Base-by-base conservation (phyloP, 2,329 filamentous ascomycete genomes). In the Apiospora koreana region DNA sequence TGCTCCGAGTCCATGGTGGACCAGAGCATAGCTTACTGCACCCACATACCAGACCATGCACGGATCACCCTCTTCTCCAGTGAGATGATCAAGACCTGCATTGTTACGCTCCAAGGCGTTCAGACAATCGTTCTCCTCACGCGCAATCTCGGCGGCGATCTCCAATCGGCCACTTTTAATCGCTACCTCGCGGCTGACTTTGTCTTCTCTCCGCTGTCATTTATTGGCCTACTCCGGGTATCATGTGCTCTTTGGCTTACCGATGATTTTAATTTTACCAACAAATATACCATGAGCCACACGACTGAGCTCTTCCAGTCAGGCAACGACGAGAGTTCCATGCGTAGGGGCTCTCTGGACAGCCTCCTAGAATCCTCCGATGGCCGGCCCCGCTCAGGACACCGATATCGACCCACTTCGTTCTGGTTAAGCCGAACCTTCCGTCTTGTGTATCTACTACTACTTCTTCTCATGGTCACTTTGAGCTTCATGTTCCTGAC, bases 1-100 rank as follows among this genome's bases (percentile, higher is more conserved):
- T 80, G 79, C 5, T 76, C 74, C 14, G 77, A 81, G 68, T 71
- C 72, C 8, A 77, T 79, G 73, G 70, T 77, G 48, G 38, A 38
- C 2, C 69, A 35, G 7, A 73, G 70, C 38, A 38, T 68, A 6
- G 69, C 67, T 1, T 70, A 73, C 41, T 74, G 72, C 43, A 74
- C 71, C 1, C 71, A 62, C 9, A 31, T 75, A 9, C 76, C 77
- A 7, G 68, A 72, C 16, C 45, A 69, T 18, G n/a, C 69, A 2
- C 62, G 58, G 9, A 69, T 74, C 5, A 50, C 69, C 2, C 2
- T 74, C 2, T 43, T 75, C 21, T 76, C 76, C 0, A 38, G 62
- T 7, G 73, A 75, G 18, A 73, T 70, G 46, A 6, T 74, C 23
- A 73, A 74, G 66, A 79, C 76, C 1, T 5, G 74, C 1, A 70